Percentiles rank a stretch among this genome's conserved stretches.
Conservation (phyloP, 257 asterid species). For the Ophiorrhiza pumila region DNA sequence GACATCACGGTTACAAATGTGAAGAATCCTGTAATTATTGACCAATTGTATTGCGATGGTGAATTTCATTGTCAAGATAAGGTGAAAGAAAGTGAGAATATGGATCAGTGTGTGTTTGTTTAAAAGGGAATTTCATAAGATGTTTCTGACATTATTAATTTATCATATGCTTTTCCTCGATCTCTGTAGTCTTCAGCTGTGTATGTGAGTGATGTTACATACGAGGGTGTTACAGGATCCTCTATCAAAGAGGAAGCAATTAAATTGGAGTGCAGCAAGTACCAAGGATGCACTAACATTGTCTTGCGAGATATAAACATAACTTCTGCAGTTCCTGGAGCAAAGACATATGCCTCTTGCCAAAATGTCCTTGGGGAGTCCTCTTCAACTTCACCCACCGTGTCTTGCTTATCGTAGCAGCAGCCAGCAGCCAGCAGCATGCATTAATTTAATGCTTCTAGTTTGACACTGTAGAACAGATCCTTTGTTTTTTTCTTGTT, state of each 20-base stretch:
- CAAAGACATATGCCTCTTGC: conserved; percentile 1
- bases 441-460: background rate
- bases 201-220: conserved; percentile 19
- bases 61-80: conserved; percentile 12
- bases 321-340: conserved; percentile 8
- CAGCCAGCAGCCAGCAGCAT: background rate
- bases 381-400: conserved; percentile 10
- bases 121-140: background rate
- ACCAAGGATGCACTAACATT: conserved; percentile 16
- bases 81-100: background rate
- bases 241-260: conserved; percentile 10
- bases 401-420: conserved; percentile 9
- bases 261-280: conserved; percentile 15
- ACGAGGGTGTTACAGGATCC: conserved; percentile 12
- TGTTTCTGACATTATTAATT: too few relatives aligned
- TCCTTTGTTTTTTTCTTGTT: background rate
- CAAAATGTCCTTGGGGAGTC: conserved; percentile 11
- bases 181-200: conserved; percentile 14
- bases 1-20: conserved; percentile 16
- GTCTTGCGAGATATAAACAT: conserved; percentile 16
- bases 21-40: conserved; percentile 23
- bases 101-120: background rate
- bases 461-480: background rate
- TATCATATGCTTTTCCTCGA: background rate
- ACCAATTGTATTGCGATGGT: conserved; percentile 22